Evolutionary conservation across 352 stramenopile species (phyloP).

Genomic region (Pythium phragmiticola): DNA sequence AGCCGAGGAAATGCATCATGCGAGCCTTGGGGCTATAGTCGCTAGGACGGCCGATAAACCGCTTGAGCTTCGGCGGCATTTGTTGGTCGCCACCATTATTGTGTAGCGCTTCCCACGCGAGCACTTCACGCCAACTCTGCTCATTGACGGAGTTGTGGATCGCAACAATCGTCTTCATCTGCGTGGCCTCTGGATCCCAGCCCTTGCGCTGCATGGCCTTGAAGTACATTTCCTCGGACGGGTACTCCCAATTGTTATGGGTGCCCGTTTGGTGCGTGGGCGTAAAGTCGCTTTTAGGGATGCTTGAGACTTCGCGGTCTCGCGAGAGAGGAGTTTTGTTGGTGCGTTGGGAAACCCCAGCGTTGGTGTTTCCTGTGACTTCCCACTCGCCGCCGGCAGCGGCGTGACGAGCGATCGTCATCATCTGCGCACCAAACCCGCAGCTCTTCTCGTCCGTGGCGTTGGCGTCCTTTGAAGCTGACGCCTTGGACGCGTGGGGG

Average conservation of each 20-base stretch:
- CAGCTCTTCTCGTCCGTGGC: slow-evolving; percentile 19
- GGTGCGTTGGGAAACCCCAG: not conserved
- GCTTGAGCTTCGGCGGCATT: slow-evolving; percentile 86
- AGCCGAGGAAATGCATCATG: slow-evolving; percentile 83
- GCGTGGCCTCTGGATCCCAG: slow-evolving; percentile 86
- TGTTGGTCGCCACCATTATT: not conserved
- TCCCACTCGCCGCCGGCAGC: slow-evolving; percentile 30
- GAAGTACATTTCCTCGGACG: slow-evolving; percentile 97
- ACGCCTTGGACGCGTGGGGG: slow-evolving; percentile 30
- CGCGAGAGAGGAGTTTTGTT: slow-evolving; percentile 50
- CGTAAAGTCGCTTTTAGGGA: slow-evolving; percentile 92
- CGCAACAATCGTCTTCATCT: slow-evolving; percentile 95
- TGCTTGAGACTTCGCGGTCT: slow-evolving; percentile 89
- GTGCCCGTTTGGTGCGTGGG: slow-evolving; percentile 54
- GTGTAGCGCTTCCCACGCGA: slow-evolving; percentile 87
- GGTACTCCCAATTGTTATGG: slow-evolving; percentile 94
- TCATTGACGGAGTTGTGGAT: slow-evolving; percentile 99
- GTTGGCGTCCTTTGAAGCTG: slow-evolving; percentile 12
- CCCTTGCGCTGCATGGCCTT: slow-evolving; percentile 97
- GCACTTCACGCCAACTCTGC: slow-evolving; percentile 92
- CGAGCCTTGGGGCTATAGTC: slow-evolving; percentile 95
- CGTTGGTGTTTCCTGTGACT: slow-evolving; percentile 29
- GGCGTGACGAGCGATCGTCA: slow-evolving; percentile 44
- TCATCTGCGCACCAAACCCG: slow-evolving; percentile 64
- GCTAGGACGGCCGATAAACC: slow-evolving; percentile 94